Evolutionary conservation across 768 basidiomycete species (phyloP), one percentile per base, ranked within the genome.

Genomic region (Phlegmacium glaucopus): DNA sequence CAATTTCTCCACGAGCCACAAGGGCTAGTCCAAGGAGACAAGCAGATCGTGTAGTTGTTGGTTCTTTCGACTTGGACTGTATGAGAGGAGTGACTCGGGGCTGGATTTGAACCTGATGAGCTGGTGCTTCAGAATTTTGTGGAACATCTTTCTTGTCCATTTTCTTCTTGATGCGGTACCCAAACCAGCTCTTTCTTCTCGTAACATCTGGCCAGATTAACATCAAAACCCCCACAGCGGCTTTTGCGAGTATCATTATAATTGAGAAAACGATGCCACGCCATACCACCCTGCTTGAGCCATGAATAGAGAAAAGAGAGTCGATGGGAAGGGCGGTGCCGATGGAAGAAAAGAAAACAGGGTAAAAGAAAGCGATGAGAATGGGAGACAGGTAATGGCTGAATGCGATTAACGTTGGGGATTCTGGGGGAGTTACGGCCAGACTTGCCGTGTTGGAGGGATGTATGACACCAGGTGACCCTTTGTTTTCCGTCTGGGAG

Each of bases 1-100:
- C 83, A 22, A 86, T 84, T 61, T 86, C 84, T 1, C 85, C 85
- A 2, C 85, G 73, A 0, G 84, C 77, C 29, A 85, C 75, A 76
- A 86, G 79, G 0, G 81, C 82, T 4, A 79, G 58, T 0, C 78
- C 78, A 15, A 83, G 64, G 32, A 83, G 66, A 9, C 63, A 44
- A 1, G 71, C 68, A 4, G 67, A 61, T 1, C 58, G 63, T 0
- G 53, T 27, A 35, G 47, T 65, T 7, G 56, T 52, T n/a, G 52
- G 45, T 9, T 49, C 49, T 5, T 44, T 28, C 11, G 11, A n/a
- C 17, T 22, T n/a, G 7, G 44, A 13, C n/a, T 13, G 30, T 6
- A 36, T 6, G 35, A n/a, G n/a, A n/a, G 45, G 25, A 18, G 17
- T 12, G 13, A 17, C 10, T 45, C 22, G 50, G 39, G 15, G 11